Base-by-base conservation (phyloP, 164 flowering plant genomes). In the Annona squamosa region DNA sequence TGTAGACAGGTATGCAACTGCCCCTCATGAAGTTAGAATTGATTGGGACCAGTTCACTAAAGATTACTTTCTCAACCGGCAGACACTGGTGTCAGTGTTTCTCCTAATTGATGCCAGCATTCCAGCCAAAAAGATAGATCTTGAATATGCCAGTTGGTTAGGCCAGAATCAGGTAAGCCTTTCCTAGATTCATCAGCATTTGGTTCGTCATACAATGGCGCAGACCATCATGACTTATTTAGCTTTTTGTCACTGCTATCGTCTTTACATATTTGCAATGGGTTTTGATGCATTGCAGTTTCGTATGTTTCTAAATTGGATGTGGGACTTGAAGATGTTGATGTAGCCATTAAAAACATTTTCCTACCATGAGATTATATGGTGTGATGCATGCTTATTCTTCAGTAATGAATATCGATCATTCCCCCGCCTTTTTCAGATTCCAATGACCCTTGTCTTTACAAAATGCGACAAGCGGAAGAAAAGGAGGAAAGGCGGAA, bases 381-480 rank as follows among this genome's bases (percentile, higher is more conserved):
- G 37, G 65, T 63, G n/a, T 10, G 16, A 17, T 2, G 64, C 18
- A 19, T 61, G 18, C 18, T 19, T 19, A 13, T 61, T 61, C 64
- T 61, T 3, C 64, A 13, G 18, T 13, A 13, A 43, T 68, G n/a
- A 2, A 41, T 66, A 26, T 26, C 37, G 1, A 26, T 26, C 37
- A 26, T 26, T 26, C 37, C 37, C 59, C 63, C 63, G 5, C 46
- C 64, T 52, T 26, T 71, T 80, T 74, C 86, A 92, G 98, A 87
- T 95, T 71, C 99, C 98, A 17, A 95, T 95, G 99, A 93, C 99
- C 3, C 73, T 95, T 17, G 70, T 95, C 67, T 92, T 95, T 84
- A 95, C 99, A 47, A 95, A 95, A 80, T 95, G 98, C n/a, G 99
- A 95, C 82, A 91, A 93, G 78, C 81, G 99, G 81, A 93, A 91